phyloP scores from a whole-genome alignment of 371 early-diverging fungal species.

The Mucor indicus region DNA sequence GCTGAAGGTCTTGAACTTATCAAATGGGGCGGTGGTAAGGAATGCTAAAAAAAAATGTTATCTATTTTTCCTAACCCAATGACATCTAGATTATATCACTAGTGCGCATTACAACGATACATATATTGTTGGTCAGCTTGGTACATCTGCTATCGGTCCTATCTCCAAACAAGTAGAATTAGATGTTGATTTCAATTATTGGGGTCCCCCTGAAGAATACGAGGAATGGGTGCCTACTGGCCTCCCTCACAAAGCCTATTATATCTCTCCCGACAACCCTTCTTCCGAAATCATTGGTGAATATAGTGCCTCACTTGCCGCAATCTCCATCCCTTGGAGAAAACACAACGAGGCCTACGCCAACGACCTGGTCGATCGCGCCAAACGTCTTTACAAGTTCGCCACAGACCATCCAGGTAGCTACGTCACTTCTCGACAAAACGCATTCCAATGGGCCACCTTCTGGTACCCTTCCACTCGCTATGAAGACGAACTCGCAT shows the following conservation, averaged over 20 bases:
- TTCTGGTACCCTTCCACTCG: slow-evolving; percentile 56
- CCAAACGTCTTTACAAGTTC: slow-evolving; percentile 46
- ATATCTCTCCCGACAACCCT: slow-evolving; percentile 49
- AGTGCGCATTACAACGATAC: slow-evolving; percentile 52
- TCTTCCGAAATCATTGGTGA: slow-evolving; percentile 56
- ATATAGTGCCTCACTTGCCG: slow-evolving; percentile 51
- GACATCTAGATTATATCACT: slow-evolving; percentile 41
- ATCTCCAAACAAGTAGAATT: slow-evolving; percentile 42
- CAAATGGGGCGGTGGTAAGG: slow-evolving; percentile 52
- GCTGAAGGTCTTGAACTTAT: slow-evolving; percentile 50
- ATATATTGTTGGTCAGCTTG: slow-evolving; percentile 53
- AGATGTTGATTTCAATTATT: slow-evolving; percentile 60
- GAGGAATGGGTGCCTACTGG: slow-evolving; percentile 53
- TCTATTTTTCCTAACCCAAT: not conserved
- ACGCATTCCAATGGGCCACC: slow-evolving; percentile 48
- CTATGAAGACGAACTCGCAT: slow-evolving; percentile 51
- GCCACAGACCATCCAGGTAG: slow-evolving; percentile 46
- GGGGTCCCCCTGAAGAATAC: slow-evolving; percentile 61
- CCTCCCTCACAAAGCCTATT: slow-evolving; percentile 43
- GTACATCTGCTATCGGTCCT: slow-evolving; percentile 46
- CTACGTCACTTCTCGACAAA: slow-evolving; percentile 41
- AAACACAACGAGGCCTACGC: slow-evolving; percentile 46
- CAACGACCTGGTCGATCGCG: slow-evolving; percentile 38
- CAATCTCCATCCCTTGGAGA: slow-evolving; percentile 44
- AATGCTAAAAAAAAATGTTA: not conserved